These are phyloP conservation scores for Fusarium pseudograminearum DNA, from an alignment of 2,329 filamentous ascomycete genomes.

Conservation along the genomic window DNA sequence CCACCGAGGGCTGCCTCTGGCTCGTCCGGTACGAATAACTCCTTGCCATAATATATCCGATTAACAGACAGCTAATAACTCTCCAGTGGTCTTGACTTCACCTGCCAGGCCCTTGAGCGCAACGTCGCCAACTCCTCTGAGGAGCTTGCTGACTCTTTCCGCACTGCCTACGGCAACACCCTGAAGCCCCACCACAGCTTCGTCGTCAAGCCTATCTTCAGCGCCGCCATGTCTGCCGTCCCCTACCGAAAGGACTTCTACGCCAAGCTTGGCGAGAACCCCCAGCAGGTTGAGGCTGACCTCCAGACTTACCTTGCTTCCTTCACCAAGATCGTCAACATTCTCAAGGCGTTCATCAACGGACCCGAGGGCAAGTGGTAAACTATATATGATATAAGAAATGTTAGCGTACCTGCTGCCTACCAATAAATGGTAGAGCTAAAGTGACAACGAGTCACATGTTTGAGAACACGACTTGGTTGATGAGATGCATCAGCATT, in stretches of 20 bases:
- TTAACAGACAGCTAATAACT: not conserved
- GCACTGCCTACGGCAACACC: conserved; percentile 82
- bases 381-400: conserved; percentile 26
- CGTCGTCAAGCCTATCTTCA: conserved; percentile 91
- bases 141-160: conserved; percentile 90
- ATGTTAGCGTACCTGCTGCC: conserved; percentile 8
- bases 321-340: conserved; percentile 81
- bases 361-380: conserved; percentile 71
- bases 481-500: conserved; percentile 18
- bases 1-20: conserved; percentile 93
- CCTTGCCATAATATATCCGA: not conserved
- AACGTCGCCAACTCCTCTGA: conserved; percentile 76
- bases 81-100: conserved; percentile 92
- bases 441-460: conserved; percentile 18
- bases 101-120: conserved; percentile 81
- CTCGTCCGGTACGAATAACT: conserved; percentile 75
- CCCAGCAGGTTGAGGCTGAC: conserved; percentile 71
- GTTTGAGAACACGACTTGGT: conserved; percentile 21
- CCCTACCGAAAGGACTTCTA: conserved; percentile 97
- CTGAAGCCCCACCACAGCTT: conserved; percentile 94
- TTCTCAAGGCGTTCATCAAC: conserved; percentile 72
- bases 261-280: conserved; percentile 79
- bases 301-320: conserved; percentile 79
- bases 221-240: conserved; percentile 89
- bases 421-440: conserved; percentile 7